These are phyloP conservation scores for Boechera retrofracta DNA, from an alignment of 345 rosid genomes.

Conservation along the genomic window DNA sequence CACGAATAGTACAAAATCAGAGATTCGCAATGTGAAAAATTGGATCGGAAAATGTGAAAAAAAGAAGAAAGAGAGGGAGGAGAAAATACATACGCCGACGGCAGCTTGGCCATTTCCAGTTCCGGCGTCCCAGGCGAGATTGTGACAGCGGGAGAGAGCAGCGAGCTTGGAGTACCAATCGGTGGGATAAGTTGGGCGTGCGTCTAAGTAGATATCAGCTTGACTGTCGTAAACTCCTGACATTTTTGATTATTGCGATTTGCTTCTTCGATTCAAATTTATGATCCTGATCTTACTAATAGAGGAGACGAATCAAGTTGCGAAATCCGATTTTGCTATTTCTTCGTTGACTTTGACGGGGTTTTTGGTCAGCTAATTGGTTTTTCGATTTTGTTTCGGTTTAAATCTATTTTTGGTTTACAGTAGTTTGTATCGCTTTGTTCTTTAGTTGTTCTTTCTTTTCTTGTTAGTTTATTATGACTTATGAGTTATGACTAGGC, in stretches of 20 bases:
- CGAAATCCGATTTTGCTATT: conserved; percentile 27
- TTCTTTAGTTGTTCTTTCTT: no score
- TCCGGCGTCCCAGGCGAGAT: conserved; percentile 73
- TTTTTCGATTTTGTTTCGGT: conserved; percentile 12
- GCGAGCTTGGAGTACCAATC: conserved; percentile 67
- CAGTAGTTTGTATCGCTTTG: no score
- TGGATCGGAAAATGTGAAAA: not conserved
- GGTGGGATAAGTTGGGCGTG: conserved; percentile 63
- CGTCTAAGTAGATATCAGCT: conserved; percentile 61
- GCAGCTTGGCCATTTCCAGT: conserved; percentile 82
- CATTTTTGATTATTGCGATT: conserved; percentile 39
- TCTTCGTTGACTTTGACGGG: conserved; percentile 12
- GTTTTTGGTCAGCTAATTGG: not conserved
- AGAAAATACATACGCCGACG: conserved; percentile 48
- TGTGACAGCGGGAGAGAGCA: conserved; percentile 51
- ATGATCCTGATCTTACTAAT: not conserved
- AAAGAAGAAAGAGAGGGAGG: not conserved
- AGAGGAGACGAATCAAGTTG: conserved; percentile 21
- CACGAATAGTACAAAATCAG: not conserved
- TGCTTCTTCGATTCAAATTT: conserved; percentile 25
- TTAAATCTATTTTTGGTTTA: not conserved
- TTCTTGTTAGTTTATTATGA: no score
- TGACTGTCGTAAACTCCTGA: conserved; percentile 61
- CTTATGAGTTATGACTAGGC: no score
- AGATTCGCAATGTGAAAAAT: not conserved